Evolutionary conservation across 805 yeast genomes (phyloP), one percentile per base, ranked within the genome.

Genomic region (Kuraishia cidri): DNA sequence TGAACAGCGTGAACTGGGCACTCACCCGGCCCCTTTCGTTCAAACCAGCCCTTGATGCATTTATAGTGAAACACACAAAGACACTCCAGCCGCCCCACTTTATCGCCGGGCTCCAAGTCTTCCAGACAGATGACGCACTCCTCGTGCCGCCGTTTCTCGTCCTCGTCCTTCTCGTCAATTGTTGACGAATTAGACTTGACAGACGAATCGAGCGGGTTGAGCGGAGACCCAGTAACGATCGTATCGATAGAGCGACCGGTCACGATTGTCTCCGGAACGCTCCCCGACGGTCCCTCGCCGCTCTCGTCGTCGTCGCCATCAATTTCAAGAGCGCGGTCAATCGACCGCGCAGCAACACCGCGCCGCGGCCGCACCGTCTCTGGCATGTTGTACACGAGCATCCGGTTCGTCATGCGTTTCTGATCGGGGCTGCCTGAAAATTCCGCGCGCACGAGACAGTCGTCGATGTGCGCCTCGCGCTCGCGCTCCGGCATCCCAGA

Each of bases 91-190:
- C 99, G 62, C 0, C 95, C 97, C 12, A 92, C 90, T 47, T 79
- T 80, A 35, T 87, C 92, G 2, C 95, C 95, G 0, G 88, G 84
- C 30, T 60, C 58, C 52, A 88, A 74, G 13, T 84, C 94, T 51
- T 92, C 98, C 40, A 90, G 73, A 49, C 99, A 92, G 16, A 92
- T 90, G 11, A 86, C 90, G 53, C 99, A 92, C 53, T 92, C 97
- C 31, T 74, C 73, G 22, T 66, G 76, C 12, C 62, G 64, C 18
- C 59, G 50, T 6, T 46, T 49, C 11, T 39, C 38, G 14, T 45
- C 52, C 36, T 47, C 52, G 30, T 24, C 37, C 27, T 22, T 38
- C 15, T 29, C 23, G 5, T 37, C 30, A 15, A 33, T 20, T 6
- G 34, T 31, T 2, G 40, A 37, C 7, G 28, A 23, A 1, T 15